These are phyloP conservation scores for Halophytophthora polymorphica DNA, from an alignment of 352 stramenopile genomes.

Conservation along the genomic window DNA sequence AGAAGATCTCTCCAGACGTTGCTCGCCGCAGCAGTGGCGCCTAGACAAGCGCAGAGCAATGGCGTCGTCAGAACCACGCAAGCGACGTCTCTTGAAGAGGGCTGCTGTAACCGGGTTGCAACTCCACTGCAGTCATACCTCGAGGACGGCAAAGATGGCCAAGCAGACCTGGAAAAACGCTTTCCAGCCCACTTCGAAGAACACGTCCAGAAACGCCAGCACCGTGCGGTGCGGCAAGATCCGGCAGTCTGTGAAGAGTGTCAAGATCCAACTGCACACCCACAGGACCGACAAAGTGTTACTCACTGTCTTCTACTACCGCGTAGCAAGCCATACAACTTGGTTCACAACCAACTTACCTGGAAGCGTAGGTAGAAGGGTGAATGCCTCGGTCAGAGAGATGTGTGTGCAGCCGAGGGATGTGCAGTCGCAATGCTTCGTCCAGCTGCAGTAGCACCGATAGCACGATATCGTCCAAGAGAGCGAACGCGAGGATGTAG, in stretches of 20 bases:
- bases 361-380: constrained; percentile 47
- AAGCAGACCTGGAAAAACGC: constrained; percentile 43
- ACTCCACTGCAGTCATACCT: constrained; percentile 20
- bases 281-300: neutral
- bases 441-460: constrained; percentile 22
- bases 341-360: constrained; percentile 12
- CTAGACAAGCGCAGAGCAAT: constrained; percentile 5
- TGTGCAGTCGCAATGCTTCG: constrained; percentile 36
- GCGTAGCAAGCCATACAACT: neutral
- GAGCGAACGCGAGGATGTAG: no score
- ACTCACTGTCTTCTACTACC: constrained; percentile 1
- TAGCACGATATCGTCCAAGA: neutral
- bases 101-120: neutral
- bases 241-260: constrained; percentile 47
- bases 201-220: constrained; percentile 41
- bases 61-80: neutral
- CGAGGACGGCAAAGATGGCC: constrained; percentile 33
- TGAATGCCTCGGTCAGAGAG: constrained; percentile 45
- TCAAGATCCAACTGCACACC: constrained; percentile 40
- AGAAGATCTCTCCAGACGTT: constrained; percentile 26
- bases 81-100: no score
- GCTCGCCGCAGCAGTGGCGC: constrained; percentile 17
- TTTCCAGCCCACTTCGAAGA: constrained; percentile 50
- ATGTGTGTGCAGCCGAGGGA: constrained; percentile 34
- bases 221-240: constrained; percentile 37